Evolutionary conservation across 2,329 filamentous ascomycete species (phyloP), one percentile per base, ranked within the genome.

Genomic region (Myriangium duriaei): DNA sequence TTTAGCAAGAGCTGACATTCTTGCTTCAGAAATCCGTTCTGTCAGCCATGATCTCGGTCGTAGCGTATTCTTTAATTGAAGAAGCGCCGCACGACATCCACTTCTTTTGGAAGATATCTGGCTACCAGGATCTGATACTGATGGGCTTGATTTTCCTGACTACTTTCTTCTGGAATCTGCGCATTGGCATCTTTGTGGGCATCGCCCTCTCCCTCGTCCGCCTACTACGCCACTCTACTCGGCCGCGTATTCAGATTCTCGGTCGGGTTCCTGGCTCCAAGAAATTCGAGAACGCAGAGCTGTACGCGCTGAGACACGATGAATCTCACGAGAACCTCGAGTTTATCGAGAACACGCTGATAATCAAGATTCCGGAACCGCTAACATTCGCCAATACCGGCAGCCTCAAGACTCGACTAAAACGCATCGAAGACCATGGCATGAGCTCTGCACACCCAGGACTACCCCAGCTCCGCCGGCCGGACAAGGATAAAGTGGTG

Each of bases 311-410:
- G 31, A 34, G 36, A 4, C 42, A 38, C 21, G 45, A 45, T 1
- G 44, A 45, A 26, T 7, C 21, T n/a, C 47, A 47, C 12, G 43
- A 37, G 10, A 39, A 48, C 17, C 68, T 96, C 3, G 88, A 96
- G 56, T 87, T 93, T 51, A 72, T 95, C 37, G 87, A 95, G 47
- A 84, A 88, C 11, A 92, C 83, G 43, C 66, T 98, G 7, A 94
- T 98, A 43, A 85, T 96, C 51, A 96, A 96, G 66, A 96, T 98
- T 39, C 88, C 91, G 0, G 91, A 98, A 55, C 91, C 91, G 0
- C 66, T 98, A 35, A 96, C 88, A 0, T 98, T 98, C 57, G 88
- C 88, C 53, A 98, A 98, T 57, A 96, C 91, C 0, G 91, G 87
- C 32, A 45, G 54, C 13, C 66, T 98, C 31, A 93, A 92, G 59